These are phyloP conservation scores for Aspergillus thermomutatus DNA, from an alignment of 2,329 filamentous ascomycete genomes.

Conservation along the genomic window DNA sequence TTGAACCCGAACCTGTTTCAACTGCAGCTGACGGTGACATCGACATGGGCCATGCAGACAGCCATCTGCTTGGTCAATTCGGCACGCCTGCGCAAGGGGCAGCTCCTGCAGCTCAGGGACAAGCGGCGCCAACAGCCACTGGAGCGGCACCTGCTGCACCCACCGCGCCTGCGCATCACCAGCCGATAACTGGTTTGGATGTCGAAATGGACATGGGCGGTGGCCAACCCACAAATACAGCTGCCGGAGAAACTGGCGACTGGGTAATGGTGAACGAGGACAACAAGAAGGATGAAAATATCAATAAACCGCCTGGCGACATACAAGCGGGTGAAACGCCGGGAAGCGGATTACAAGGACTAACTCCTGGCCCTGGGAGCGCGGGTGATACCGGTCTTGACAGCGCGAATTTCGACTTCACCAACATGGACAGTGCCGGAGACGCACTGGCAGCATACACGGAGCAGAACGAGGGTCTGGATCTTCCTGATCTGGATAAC, in stretches of 20 bases:
- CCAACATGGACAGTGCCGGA: constrained; percentile 61
- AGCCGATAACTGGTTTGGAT: constrained; percentile 29
- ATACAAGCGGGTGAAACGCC: constrained; percentile 16
- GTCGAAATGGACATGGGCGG: constrained; percentile 55
- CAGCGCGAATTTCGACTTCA: constrained; percentile 45
- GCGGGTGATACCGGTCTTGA: constrained; percentile 32
- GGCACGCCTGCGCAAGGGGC: constrained; percentile 16
- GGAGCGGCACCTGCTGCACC: background rate
- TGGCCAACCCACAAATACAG: constrained; percentile 32
- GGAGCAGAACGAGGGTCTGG: constrained; percentile 52
- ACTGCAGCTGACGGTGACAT: constrained; percentile 27
- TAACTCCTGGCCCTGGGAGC: constrained; percentile 21
- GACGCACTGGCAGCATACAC: constrained; percentile 68
- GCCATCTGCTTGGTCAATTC: constrained; percentile 34
- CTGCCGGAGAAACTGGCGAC: constrained; percentile 56
- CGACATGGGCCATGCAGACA: constrained; percentile 32
- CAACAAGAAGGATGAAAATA: constrained; percentile 52
- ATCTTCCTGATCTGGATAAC: constrained; percentile 66
- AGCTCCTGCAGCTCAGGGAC: constrained; percentile 32
- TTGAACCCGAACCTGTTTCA: constrained; percentile 30
- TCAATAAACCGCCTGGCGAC: constrained; percentile 30
- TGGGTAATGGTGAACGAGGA: constrained; percentile 74
- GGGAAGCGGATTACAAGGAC: constrained; percentile 22
- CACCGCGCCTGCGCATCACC: constrained; percentile 4
- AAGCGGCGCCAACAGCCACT: constrained; percentile 37